phyloP scores from a whole-genome alignment of 179 eudicot genomes.

The Spinacia oleracea region DNA sequence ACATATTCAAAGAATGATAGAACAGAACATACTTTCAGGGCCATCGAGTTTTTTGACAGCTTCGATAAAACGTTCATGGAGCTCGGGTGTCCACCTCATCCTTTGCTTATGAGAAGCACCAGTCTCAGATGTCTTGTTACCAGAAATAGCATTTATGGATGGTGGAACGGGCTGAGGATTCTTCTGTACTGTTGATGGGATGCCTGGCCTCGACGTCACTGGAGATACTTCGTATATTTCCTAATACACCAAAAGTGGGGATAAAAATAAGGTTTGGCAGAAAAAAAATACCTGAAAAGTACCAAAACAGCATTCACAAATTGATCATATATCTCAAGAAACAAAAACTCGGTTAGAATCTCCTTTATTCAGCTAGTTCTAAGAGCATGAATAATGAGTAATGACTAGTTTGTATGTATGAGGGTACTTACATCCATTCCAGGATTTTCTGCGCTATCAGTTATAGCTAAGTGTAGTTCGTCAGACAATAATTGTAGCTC shows the following conservation, averaged over 20 bases:
- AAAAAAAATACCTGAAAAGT: not conserved
- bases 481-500: constrained; percentile 50
- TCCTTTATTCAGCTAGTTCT: not conserved
- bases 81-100: constrained; percentile 65
- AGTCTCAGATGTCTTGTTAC: constrained; percentile 23
- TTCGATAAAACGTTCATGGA: constrained; percentile 50
- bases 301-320: not conserved
- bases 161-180: constrained; percentile 21
- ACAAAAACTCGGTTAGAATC: not conserved
- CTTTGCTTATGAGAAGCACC: constrained; percentile 40
- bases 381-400: not conserved
- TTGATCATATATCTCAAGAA: not conserved
- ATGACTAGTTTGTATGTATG: not conserved
- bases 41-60: constrained; percentile 55
- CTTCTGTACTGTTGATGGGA: constrained; percentile 15
- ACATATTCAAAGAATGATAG: not conserved
- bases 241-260: constrained; percentile 12
- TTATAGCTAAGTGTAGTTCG: constrained; percentile 41
- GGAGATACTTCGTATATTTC: constrained; percentile 44
- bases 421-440: constrained; percentile 41
- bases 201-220: constrained; percentile 22
- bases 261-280: constrained; percentile 11
- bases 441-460: constrained; percentile 45
- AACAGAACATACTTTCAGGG: constrained; percentile 41
- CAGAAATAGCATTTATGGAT: constrained; percentile 16